phyloP scores from a whole-genome alignment of 2,329 filamentous ascomycete species.

The Phialophora verrucosa region DNA sequence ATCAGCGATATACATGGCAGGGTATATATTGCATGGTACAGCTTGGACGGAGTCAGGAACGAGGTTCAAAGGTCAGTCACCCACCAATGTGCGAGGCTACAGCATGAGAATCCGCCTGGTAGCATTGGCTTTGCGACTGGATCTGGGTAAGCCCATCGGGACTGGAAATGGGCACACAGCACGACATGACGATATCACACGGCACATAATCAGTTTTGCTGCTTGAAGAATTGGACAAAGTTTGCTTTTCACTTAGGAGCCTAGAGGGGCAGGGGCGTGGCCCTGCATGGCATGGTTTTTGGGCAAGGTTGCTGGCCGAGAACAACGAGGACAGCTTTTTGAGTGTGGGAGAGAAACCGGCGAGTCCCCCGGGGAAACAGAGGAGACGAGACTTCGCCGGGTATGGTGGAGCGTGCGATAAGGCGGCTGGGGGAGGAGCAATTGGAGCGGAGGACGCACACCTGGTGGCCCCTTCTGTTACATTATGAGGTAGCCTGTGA shows the following conservation, averaged over 20 bases:
- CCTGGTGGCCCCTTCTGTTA: conserved; percentile 10
- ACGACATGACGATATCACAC: conserved; percentile 25
- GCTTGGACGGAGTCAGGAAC: conserved; percentile 2
- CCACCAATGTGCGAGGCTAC: background rate
- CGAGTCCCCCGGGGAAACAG: background rate
- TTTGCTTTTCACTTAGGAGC: background rate
- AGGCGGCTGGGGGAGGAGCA: background rate
- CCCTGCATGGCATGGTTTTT: too few relatives aligned
- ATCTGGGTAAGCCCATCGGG: background rate
- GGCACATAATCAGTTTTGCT: conserved; percentile 19
- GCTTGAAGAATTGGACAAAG: background rate
- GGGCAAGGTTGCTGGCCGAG: too few relatives aligned
- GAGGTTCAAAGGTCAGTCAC: conserved; percentile 1
- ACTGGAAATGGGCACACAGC: conserved; percentile 3
- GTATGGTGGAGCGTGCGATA: background rate
- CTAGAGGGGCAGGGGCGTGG: background rate
- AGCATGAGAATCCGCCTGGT: conserved; percentile 1
- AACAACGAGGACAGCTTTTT: too few relatives aligned
- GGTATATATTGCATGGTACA: conserved; percentile 8
- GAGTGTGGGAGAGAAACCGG: background rate
- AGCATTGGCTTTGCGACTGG: background rate
- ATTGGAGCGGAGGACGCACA: background rate
- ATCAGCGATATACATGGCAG: conserved; percentile 11
- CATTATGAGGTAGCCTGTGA: conserved; percentile 8
- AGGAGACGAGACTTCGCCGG: background rate